Percentiles rank a stretch among this genome's conserved stretches.
Evolutionary conservation across 306 rosid species (phyloP).

Genomic region (Cicer yamashitae): DNA sequence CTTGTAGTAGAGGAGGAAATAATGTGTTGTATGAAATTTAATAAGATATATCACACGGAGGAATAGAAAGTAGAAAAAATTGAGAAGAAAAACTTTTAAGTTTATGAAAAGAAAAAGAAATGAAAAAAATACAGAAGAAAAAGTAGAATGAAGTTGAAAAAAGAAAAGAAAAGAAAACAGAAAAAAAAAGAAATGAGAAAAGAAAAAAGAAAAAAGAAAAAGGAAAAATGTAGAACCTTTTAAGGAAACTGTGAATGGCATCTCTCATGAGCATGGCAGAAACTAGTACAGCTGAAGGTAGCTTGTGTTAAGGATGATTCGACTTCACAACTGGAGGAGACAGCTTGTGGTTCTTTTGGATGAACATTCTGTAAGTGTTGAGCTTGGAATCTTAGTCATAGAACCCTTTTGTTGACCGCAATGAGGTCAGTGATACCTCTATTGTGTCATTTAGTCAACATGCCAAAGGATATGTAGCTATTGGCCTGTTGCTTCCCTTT

Average conservation of each 20-base stretch:
- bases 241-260: conserved; percentile 50
- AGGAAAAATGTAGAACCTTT: conserved; percentile 34
- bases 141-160: conserved; percentile 40
- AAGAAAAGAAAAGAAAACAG: conserved; percentile 36
- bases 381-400: conserved; percentile 62
- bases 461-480: conserved; percentile 61
- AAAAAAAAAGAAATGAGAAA: conserved; percentile 9
- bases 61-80: conserved; percentile 40
- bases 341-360: conserved; percentile 54
- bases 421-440: conserved; percentile 63
- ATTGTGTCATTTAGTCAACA: conserved; percentile 53
- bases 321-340: conserved; percentile 57
- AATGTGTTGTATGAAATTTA: conserved; percentile 46
- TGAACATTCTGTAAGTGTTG: conserved; percentile 55
- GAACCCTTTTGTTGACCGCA: conserved; percentile 65
- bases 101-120: conserved; percentile 45
- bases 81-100: conserved; percentile 46
- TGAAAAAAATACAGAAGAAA: conserved; percentile 41
- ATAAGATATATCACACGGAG: conserved; percentile 31
- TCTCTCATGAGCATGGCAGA: conserved; percentile 51
- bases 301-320: conserved; percentile 61
- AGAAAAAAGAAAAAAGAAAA: conserved; percentile 37
- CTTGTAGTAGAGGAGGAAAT: conserved; percentile 48
- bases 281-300: conserved; percentile 55
- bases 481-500: conserved; percentile 54